Evolutionary conservation across 331 rosid species (phyloP).

Genomic region (Cydonia oblonga): DNA sequence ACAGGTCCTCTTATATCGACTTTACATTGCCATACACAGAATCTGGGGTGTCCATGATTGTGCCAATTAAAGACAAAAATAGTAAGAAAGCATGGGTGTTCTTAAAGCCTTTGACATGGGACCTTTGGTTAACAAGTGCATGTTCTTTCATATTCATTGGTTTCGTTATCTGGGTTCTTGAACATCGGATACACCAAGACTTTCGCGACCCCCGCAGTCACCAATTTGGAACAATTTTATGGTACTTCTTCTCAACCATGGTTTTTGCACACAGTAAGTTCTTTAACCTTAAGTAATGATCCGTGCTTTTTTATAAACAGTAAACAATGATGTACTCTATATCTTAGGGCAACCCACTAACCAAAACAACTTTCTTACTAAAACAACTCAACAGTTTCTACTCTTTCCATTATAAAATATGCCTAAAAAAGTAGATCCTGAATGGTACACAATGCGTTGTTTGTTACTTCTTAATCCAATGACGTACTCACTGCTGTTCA

Average conservation of each 20-base stretch:
- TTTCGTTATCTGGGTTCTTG: slow-evolving; percentile 23
- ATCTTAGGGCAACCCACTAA: background rate
- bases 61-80: slow-evolving; percentile 2
- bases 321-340: background rate
- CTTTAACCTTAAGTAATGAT: no score
- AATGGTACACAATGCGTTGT: no score
- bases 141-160: slow-evolving; percentile 16
- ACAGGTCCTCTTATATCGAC: slow-evolving; percentile 8
- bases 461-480: no score
- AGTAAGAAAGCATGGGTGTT: slow-evolving; percentile 17
- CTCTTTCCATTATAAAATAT: background rate
- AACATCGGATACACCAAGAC: slow-evolving; percentile 6
- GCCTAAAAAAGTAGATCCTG: background rate
- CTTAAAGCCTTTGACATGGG: slow-evolving; percentile 19
- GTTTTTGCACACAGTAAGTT: slow-evolving; percentile 24
- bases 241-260: slow-evolving; percentile 19
- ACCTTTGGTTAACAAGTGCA: slow-evolving; percentile 16
- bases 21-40: slow-evolving; percentile 25
- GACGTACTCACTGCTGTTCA: no score
- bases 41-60: slow-evolving; percentile 12
- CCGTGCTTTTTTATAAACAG: no score
- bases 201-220: background rate
- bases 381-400: no score
- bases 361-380: no score
- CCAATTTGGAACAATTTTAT: slow-evolving; percentile 14